These are phyloP conservation scores for Poteriospumella lacustris DNA, from an alignment of 108 stramenopile species.

Conservation along the genomic window DNA sequence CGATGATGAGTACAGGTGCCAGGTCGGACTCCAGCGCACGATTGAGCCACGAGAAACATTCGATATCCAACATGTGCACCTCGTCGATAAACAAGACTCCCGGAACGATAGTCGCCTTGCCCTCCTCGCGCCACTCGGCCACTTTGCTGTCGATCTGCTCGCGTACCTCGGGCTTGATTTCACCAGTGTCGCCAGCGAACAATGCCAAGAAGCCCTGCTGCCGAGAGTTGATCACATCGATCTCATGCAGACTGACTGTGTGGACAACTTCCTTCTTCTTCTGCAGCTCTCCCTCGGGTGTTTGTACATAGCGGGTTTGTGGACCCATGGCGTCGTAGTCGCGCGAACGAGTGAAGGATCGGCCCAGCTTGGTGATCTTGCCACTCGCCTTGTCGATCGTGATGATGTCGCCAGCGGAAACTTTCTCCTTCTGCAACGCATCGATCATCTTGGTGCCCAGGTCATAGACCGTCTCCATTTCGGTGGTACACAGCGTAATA, in stretches of 20 bases:
- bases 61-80: constrained; percentile 94
- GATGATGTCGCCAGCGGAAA: constrained; percentile 96
- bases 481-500: constrained; percentile 93
- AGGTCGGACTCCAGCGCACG: constrained; percentile 76
- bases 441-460: constrained; percentile 99
- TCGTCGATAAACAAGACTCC: constrained; percentile 99
- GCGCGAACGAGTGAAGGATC: constrained; percentile 77
- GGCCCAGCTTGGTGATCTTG: constrained; percentile 88
- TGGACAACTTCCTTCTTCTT: constrained; percentile 94
- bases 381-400: constrained; percentile 97
- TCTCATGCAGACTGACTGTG: constrained; percentile 92
- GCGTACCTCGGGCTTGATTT: constrained; percentile 90
- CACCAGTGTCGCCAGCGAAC: constrained; percentile 97
- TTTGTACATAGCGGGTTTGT: constrained; percentile 92
- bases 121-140: constrained; percentile 94
- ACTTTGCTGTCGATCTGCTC: constrained; percentile 96
- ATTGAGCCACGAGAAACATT: constrained; percentile 90
- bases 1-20: constrained; percentile 84
- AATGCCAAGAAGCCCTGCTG: constrained; percentile 97
- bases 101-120: constrained; percentile 89
- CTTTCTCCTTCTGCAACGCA: constrained; percentile 84
- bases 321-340: constrained; percentile 99
- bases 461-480: constrained; percentile 99
- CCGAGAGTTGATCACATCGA: constrained; percentile 97
- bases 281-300: constrained; percentile 96